Percentiles rank a stretch among this genome's conserved stretches.
Evolutionary conservation across 2,329 filamentous ascomycete genomes (phyloP).

Genomic region (Clonostachys byssicola): DNA sequence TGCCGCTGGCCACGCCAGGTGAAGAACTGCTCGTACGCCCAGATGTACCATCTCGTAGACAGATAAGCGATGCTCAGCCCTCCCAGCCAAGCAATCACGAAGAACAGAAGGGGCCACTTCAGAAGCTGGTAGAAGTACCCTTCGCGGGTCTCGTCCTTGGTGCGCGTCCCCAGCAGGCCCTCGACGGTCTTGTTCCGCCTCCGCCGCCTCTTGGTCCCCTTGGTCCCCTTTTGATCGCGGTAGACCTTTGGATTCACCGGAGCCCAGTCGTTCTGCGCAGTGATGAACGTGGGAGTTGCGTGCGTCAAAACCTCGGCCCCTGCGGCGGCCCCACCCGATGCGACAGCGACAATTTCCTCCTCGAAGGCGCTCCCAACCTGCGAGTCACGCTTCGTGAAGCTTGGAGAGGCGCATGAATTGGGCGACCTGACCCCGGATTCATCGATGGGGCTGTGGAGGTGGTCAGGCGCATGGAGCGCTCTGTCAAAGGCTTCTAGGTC

Average conservation of each 20-base stretch:
- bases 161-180: slow-evolving; percentile 48
- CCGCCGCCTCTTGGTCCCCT: slow-evolving; percentile 16
- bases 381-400: slow-evolving; percentile 36
- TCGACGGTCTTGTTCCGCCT: slow-evolving; percentile 27
- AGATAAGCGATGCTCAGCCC: slow-evolving; percentile 71
- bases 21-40: slow-evolving; percentile 84
- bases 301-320: slow-evolving; percentile 24
- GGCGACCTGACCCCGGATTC: slow-evolving; percentile 35
- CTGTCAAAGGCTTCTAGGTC: slow-evolving; percentile 76
- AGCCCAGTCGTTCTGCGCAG: slow-evolving; percentile 93
- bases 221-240: slow-evolving; percentile 21
- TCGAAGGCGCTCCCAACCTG: slow-evolving; percentile 18
- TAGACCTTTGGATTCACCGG: slow-evolving; percentile 73
- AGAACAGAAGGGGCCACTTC: slow-evolving; percentile 86
- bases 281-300: slow-evolving; percentile 58
- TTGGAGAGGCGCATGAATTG: slow-evolving; percentile 31
- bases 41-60: slow-evolving; percentile 83
- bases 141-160: slow-evolving; percentile 89
- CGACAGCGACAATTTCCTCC: slow-evolving; percentile 26
- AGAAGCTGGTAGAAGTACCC: slow-evolving; percentile 84
- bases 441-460: slow-evolving; percentile 59
- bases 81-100: slow-evolving; percentile 76
- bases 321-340: slow-evolving; percentile 30
- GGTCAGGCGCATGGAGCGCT: slow-evolving; percentile 79
- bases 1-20: slow-evolving; percentile 83